These are phyloP conservation scores for Penstemon newberryi DNA, from an alignment of 257 asterid genomes.

Conservation along the genomic window DNA sequence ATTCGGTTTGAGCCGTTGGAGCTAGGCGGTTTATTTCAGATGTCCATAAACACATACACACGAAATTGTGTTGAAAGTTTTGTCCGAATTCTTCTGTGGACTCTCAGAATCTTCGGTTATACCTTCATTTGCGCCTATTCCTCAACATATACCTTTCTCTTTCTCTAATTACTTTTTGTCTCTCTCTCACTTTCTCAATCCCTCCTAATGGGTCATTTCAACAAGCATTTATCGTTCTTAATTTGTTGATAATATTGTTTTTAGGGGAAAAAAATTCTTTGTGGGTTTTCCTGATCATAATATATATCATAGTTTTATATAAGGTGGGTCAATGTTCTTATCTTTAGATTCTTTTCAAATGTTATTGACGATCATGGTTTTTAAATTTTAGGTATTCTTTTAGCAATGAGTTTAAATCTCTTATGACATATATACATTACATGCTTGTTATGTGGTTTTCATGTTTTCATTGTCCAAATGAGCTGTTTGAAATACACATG, in stretches of 20 bases:
- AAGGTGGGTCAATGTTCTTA: not conserved
- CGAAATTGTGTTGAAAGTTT: not conserved
- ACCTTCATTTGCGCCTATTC: not conserved
- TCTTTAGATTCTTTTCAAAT: not conserved
- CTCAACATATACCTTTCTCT: not conserved
- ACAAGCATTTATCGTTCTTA: not conserved
- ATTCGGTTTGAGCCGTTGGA: not conserved
- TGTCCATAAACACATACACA: not conserved
- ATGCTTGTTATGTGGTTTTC: too few relatives aligned
- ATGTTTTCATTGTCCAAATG: not conserved
- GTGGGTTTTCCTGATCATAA: not conserved
- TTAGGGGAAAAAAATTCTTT: not conserved
- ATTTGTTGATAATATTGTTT: not conserved
- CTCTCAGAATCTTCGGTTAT: not conserved
- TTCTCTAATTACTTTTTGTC: not conserved
- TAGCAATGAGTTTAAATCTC: too few relatives aligned
- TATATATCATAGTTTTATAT: not conserved
- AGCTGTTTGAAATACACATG: not conserved
- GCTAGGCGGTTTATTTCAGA: not conserved
- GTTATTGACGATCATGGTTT: too few relatives aligned
- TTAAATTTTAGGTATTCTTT: too few relatives aligned
- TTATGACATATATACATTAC: too few relatives aligned
- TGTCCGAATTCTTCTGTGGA: not conserved
- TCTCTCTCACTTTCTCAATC: constrained; percentile 19
- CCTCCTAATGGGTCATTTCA: constrained; percentile 18